Base-by-base conservation (phyloP, 2,329 filamentous ascomycete genomes). In the Aspergillus brunneoviolaceus region DNA sequence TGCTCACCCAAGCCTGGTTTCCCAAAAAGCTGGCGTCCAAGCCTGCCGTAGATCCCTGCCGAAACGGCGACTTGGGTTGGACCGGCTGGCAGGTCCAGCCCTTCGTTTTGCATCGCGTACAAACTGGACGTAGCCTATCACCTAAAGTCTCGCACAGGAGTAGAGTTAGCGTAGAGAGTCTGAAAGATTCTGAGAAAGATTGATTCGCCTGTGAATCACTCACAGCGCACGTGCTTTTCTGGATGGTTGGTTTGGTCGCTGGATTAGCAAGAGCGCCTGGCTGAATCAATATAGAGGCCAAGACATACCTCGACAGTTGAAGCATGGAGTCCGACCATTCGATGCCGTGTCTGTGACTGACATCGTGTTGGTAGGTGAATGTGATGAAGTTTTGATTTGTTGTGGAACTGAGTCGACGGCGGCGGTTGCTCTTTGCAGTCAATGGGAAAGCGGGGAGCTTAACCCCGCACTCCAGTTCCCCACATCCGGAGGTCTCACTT, bases 1-100 rank as follows among this genome's bases (percentile, higher is more conserved):
- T 69, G 50, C 65, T 67, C n/a, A 69, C 66, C 67, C 67, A 69
- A 14, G 59, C 55, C 42, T 69, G 67, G 12, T 62, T 54, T 19
- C 58, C 48, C 2, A 55, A 51, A 39, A 67, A 55, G 5, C 10
- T 31, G n/a, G 14, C 35, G 33, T 54, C 51, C 10, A 54, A 11
- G 23, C 59, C 58, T 5, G 64, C 64, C 1, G 59, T 65, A 3
- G 65, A 67, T 2, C 64, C 64, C 49, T 65, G 61, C 7, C 65
- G 63, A 21, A 67, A 67, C 1, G 65, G 49, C 1, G 60, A 49
- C 31, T 61, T 65, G 19, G 58, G 57, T 25, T 55, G 61, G 0
- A 59, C 63, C 9, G 59, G 54, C 25, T 35, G 57, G 21, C 65
- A 67, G 4, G 58, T 47, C 23, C 64, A 59, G 4, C 55, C 60